These are phyloP conservation scores for Ganoderma lucidum DNA, from an alignment of 1,284 basidiomycete species.

Conservation along the genomic window DNA sequence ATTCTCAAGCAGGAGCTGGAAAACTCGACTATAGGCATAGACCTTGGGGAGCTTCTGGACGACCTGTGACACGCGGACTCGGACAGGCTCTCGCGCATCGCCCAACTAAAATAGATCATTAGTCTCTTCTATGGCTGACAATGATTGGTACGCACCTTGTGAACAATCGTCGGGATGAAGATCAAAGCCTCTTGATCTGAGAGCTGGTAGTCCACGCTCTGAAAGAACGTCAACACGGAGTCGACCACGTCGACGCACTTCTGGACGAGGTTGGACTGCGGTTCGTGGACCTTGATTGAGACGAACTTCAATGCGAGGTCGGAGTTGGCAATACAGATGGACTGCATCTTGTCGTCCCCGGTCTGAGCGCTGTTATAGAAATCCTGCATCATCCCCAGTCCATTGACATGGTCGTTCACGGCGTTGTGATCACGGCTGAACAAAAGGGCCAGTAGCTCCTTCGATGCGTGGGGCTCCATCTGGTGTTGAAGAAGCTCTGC, in stretches of 20 bases:
- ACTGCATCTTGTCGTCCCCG: constrained; percentile 71
- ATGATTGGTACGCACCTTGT: constrained; percentile 82
- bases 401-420: constrained; percentile 91
- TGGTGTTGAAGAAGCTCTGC: constrained; percentile 89
- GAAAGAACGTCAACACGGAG: constrained; percentile 78
- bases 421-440: constrained; percentile 98
- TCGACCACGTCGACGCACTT: constrained; percentile 93
- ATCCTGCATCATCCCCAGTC: constrained; percentile 77
- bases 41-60: constrained; percentile 79
- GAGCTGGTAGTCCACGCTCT: constrained; percentile 79
- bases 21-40: constrained; percentile 91
- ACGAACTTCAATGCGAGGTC: constrained; percentile 96
- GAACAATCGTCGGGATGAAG: constrained; percentile 90
- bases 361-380: constrained; percentile 71
- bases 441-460: constrained; percentile 79
- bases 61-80: constrained; percentile 74
- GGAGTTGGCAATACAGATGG: constrained; percentile 87
- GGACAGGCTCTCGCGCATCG: constrained; percentile 81
- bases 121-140: constrained; percentile 90
- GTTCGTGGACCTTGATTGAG: constrained; percentile 90
- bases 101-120: constrained; percentile 92
- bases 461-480: constrained; percentile 87
- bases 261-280: constrained; percentile 91
- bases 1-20: constrained; percentile 86
- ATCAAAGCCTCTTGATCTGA: constrained; percentile 89